Evolutionary conservation across 2,329 filamentous ascomycete genomes (phyloP), one percentile per base, ranked within the genome.

Genomic region (Sclerotinia nivalis): DNA sequence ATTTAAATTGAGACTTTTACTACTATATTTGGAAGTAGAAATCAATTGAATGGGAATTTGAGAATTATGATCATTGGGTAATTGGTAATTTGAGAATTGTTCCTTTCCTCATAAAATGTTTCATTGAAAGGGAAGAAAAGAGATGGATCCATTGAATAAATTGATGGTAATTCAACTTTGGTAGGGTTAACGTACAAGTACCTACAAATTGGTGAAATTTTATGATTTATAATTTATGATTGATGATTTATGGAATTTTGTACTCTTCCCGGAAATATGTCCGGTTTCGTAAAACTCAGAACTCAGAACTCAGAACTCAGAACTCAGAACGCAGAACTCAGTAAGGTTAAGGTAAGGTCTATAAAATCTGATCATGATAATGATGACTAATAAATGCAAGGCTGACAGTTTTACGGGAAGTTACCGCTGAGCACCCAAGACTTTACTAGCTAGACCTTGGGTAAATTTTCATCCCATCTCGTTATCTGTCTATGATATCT

Each of bases 301-400:
- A n/a, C n/a, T n/a, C n/a, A n/a, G n/a, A n/a, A n/a, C n/a, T n/a
- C n/a, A n/a, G n/a, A n/a, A n/a, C n/a, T n/a, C n/a, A n/a, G n/a
- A n/a, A n/a, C n/a, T n/a, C n/a, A n/a, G n/a, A n/a, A n/a, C n/a
- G n/a, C n/a, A n/a, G n/a, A n/a, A n/a, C n/a, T n/a, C 12, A 43
- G 40, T 43, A 43, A 31, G 40, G 40, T 15, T 34, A 37, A 37
- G 37, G 37, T 37, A 10, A 37, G 1, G 0, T 43, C 6, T 1
- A 43, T n/a, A 25, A 25, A 52, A 52, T n/a, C 56, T 59, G 37
- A 60, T 60, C 15, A 45, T 60, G n/a, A 28, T 18, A 45, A 43
- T 61, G 40, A 45, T 61, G 58, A 61, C 58, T 61, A 61, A 61
- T 31, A 37, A 22, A 40, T 34, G 20, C 56, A 60, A 60, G 56